Evolutionary conservation across 1,284 basidiomycete species (phyloP).

Genomic region (Heliocybe sulcata): DNA sequence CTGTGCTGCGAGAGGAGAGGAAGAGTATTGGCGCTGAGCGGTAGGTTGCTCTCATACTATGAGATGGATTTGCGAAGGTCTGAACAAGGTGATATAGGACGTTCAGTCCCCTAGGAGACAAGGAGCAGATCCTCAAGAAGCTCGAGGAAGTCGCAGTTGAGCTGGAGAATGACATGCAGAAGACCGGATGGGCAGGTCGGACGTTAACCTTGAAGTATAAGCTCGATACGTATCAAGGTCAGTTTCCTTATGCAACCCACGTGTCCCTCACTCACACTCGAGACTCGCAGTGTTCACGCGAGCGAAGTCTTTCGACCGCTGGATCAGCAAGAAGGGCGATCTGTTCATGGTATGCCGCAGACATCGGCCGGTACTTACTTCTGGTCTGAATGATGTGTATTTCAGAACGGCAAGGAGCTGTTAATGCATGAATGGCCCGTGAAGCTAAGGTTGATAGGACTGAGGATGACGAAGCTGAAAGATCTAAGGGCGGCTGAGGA

Average conservation of each 20-base stretch:
- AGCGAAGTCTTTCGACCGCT: constrained; percentile 70
- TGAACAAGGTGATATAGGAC: constrained; percentile 41
- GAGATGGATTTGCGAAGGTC: constrained; percentile 2
- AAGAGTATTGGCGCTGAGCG: constrained; percentile 90
- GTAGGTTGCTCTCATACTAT: too few species aligned
- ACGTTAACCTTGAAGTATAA: constrained; percentile 81
- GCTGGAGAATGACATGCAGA: constrained; percentile 71
- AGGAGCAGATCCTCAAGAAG: constrained; percentile 62
- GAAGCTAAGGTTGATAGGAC: constrained; percentile 72
- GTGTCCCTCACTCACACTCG: constrained; percentile 3
- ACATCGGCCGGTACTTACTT: neutral
- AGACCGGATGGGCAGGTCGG: constrained; percentile 65
- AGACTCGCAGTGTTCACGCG: constrained; percentile 82
- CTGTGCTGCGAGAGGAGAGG: constrained; percentile 68
- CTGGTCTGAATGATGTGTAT: neutral
- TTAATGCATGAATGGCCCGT: constrained; percentile 74
- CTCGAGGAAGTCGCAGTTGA: constrained; percentile 76
- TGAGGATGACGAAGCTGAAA: constrained; percentile 79
- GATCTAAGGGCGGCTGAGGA: constrained; percentile 55
- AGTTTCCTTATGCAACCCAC: constrained; percentile 8
- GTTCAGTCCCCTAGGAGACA: constrained; percentile 61
- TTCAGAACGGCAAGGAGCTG: constrained; percentile 76
- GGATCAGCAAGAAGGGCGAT: constrained; percentile 72
- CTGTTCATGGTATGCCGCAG: constrained; percentile 55
- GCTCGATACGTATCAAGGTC: constrained; percentile 72